Base-by-base conservation (phyloP, 192 early-diverging fungal genomes). In the Bifiguratus adelaidae region DNA sequence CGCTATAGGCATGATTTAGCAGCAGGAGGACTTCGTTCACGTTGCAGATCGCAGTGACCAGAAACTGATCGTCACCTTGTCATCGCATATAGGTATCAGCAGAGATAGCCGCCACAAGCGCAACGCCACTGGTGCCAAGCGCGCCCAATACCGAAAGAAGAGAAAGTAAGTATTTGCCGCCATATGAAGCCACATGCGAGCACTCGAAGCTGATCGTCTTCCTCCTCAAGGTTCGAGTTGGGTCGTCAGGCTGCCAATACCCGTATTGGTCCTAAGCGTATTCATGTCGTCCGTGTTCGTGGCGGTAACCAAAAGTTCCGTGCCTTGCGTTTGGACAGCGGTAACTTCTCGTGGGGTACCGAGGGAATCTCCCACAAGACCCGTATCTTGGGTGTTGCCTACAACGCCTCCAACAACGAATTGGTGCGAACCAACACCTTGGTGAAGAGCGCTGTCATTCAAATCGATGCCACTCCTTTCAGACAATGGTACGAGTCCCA, bases 321-420 rank as follows among this genome's bases (percentile, higher is more conserved):
- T 62, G 95, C 95, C 60, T 83, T 98, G 68, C 90, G 95, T 67
- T 81, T 98, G 41, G 95, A 98, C 57, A 18, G 78, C 54, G 93
- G 93, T 57, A 98, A 94, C 74, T 98, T 92, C 74, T 86, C 91
- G 37, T 98, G 95, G 95, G 93, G 83, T 61, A 92, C 93, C 21
- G 91, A 98, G 76, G 67, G 86, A 45, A 67, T 84, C 73, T 87
- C 95, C 58, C 87, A 85, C 77, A 95, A 94, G 86, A 86, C 90
- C 58, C 89, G 95, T 83, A 84, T 93, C 57, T 74, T 95, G 61
- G 69, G 74, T 43, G 95, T 98, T 59, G 86, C 87, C 52, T 98
- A 97, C 88, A 98, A 98, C 76, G 83, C 95, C 55, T 92, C 95
- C 73, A 97, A 97, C 90, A 98, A 98, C 86, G 95, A 98, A 78